These are phyloP conservation scores for Penicillium coprophilum DNA, from an alignment of 495 filamentous ascomycete species.

Conservation along the genomic window DNA sequence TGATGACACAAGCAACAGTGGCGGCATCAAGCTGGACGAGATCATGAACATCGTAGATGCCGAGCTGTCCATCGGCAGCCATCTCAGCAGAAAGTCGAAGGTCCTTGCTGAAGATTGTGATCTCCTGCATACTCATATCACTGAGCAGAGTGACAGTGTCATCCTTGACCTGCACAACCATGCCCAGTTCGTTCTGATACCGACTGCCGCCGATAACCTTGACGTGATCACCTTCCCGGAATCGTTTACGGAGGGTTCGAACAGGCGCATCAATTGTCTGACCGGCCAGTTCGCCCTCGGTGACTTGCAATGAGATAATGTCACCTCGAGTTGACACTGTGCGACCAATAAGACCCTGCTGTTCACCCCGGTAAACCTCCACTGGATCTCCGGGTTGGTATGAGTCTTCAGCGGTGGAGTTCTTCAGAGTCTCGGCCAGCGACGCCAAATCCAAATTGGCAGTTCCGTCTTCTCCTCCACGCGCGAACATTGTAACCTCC, in stretches of 20 bases:
- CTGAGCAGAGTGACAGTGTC: conserved; percentile 89
- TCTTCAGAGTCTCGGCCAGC: conserved; percentile 81
- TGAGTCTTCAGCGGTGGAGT: conserved; percentile 68
- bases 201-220: conserved; percentile 96
- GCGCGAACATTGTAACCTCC: conserved; percentile 92
- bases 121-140: conserved; percentile 86
- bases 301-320: conserved; percentile 88
- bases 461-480: conserved; percentile 82
- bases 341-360: conserved; percentile 83
- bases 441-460: conserved; percentile 91
- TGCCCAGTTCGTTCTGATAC: conserved; percentile 90
- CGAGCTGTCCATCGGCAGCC: conserved; percentile 72
- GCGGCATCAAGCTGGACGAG: conserved; percentile 90
- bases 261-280: conserved; percentile 89
- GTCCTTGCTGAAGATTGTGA: conserved; percentile 98
- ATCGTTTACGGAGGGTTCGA: conserved; percentile 89
- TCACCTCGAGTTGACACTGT: conserved; percentile 84
- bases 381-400: conserved; percentile 92
- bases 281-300: conserved; percentile 76
- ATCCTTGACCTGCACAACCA: conserved; percentile 89
- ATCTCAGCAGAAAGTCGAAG: conserved; percentile 88
- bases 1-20: conserved; percentile 89
- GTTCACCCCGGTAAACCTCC: conserved; percentile 94
- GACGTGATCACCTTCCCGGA: conserved; percentile 93
- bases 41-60: conserved; percentile 88